These are phyloP conservation scores for Pyrrhoderma noxium DNA, from an alignment of 1,284 basidiomycete genomes.

Conservation along the genomic window DNA sequence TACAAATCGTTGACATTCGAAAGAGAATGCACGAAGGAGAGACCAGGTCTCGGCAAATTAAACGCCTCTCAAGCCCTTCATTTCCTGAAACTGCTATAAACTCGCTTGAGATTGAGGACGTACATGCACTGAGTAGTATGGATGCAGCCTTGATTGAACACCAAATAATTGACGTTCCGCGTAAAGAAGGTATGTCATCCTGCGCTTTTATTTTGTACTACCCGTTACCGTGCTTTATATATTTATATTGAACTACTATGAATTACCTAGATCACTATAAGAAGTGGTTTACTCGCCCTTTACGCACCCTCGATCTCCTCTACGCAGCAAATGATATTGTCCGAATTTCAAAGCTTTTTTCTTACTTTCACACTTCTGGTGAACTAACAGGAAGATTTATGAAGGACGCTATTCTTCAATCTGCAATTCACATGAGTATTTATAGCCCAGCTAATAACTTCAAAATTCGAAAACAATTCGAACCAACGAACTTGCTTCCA, in stretches of 20 bases:
- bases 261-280: not conserved
- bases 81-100: not conserved
- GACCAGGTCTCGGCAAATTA: not conserved
- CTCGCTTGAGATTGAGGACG: conserved; percentile 4
- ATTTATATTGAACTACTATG: too few species aligned
- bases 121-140: conserved; percentile 5
- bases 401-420: not conserved
- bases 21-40: not conserved
- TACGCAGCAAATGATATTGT: conserved; percentile 8
- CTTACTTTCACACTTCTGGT: not conserved
- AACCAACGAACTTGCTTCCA: not conserved
- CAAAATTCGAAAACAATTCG: too few species aligned
- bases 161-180: not conserved
- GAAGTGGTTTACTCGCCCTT: conserved; percentile 1
- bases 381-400: not conserved
- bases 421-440: not conserved
- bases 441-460: not conserved
- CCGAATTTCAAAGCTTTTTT: conserved; percentile 5
- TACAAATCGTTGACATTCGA: conserved; percentile 7
- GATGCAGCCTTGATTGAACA: conserved; percentile 4
- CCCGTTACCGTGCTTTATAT: too few species aligned
- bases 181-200: conserved; percentile 5
- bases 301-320: not conserved
- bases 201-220: not conserved
- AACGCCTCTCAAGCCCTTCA: not conserved